Base-by-base conservation (phyloP, 352 stramenopile genomes). In the Globisporangium heterothallicum region DNA sequence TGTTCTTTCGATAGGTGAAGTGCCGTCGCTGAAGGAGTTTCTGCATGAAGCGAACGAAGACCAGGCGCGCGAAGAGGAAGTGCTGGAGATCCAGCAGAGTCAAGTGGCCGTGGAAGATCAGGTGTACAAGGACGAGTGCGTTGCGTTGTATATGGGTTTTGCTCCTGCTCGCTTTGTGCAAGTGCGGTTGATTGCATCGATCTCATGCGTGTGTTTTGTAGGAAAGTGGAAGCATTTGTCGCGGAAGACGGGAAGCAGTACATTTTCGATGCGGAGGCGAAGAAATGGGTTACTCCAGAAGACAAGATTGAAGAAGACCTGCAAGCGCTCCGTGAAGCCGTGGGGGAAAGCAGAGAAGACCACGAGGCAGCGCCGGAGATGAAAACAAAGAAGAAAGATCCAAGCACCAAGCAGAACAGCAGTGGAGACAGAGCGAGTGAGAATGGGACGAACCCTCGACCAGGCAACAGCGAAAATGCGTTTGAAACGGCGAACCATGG, bases 271-370 rank as follows among this genome's bases (percentile, higher is more conserved):
- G 18, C 63, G 6, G 78, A 87, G 35, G 70, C 62, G 10, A 85
- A 84, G 46, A 81, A 73, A 41, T 89, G 75, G 43, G 53, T 87
- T 47, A 89, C 78, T 9, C 78, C 78, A 4, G 74, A 85, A 50
- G 72, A 86, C 19, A 86, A 83, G 52, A 89, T 89, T 46, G 70
- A 86, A 27, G 74, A 88, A 1, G 77, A 88, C 9, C 53, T 92
- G 16, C 74, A 73, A 4, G 76, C 70, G 18, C 58, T 93, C 0
- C 74, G 74, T 13, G 74, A 91, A 16, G 62, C 55, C 4, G 63
- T 70, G 16, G 58, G 51, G 4, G 63, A 84, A 45, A 52, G 54
- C 24, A 58, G 52, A 13, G 45, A 22, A 6, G 42, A 49, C 42
- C 26, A 34, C 6, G 50, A 67, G 16, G 49, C 32, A 2, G 41